Base-by-base conservation (phyloP, 2,329 filamentous ascomycete genomes). In the Tolypocladium tropicale region DNA sequence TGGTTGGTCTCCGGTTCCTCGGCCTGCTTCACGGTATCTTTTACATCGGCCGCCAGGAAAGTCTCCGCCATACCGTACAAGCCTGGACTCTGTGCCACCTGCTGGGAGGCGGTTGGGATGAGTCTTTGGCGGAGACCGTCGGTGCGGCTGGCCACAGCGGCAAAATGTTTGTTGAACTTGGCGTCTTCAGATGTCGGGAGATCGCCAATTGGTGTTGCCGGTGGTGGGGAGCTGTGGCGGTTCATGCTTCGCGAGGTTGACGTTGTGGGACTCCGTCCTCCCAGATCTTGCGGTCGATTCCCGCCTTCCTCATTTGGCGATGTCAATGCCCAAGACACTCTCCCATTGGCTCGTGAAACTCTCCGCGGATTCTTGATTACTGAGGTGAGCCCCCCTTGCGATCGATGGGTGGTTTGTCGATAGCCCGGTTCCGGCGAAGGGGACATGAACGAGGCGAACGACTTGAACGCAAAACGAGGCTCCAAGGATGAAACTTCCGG, bases 371-470 rank as follows among this genome's bases (percentile, higher is more conserved):
- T 69, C 56, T 69, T 69, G 28, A 68, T 61, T 6, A 67, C 65
- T 9, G 73, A 72, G 2, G 69, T 65, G 6, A 68, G 63, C 25
- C 61, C 64, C 48, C 60, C 62, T 57, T 57, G 61, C 41, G 58
- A 63, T 23, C 61, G 62, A n/a, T 49, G 54, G 43, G 55, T 60
- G 7, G 41, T 55, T 58, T 56, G 49, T 30, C 58, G 60, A 32
- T 62, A 58, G 16, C 59, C 60, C n/a, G 62, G 68, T 43, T 73
- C 69, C 1, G 79, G 76, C 0, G 78, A 79, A 1, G 77, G 74
- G 0, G 76, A 76, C 62, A 78, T 74, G 62, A 82, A 82, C 1
- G 75, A 74, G 1, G 76, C 72, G 62, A 82, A 82, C 0, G 78
- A 74, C 58, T 77, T 79, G 61, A 80, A 70, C 0, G 75, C 75